Evolutionary conservation across 768 basidiomycete species (phyloP).

Genomic region (Sutorius australiensis): DNA sequence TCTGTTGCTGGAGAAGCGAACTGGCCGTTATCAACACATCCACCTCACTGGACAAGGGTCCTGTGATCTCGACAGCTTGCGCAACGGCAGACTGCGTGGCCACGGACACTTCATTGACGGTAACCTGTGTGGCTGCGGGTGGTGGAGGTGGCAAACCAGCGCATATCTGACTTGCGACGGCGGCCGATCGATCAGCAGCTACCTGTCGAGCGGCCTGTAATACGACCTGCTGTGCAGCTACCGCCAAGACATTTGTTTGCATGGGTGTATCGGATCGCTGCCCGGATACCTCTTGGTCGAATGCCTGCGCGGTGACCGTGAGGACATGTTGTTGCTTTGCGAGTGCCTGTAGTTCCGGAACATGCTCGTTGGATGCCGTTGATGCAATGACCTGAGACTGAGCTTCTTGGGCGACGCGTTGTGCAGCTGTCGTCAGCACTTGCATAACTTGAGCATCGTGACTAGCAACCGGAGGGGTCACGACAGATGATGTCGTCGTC

Average conservation of each 20-base stretch:
- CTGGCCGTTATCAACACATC: slow-evolving; percentile 75
- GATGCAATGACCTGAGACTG: slow-evolving; percentile 62
- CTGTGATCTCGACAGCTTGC: slow-evolving; percentile 74
- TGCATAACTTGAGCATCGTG: slow-evolving; percentile 72
- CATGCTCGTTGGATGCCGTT: slow-evolving; percentile 42
- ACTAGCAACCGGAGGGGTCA: slow-evolving; percentile 35
- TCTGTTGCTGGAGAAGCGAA: slow-evolving; percentile 47
- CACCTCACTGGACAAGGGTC: slow-evolving; percentile 69
- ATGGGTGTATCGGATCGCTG: slow-evolving; percentile 44
- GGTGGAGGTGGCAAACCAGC: slow-evolving; percentile 37
- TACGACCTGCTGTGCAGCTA: slow-evolving; percentile 78
- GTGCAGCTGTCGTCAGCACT: slow-evolving; percentile 72
- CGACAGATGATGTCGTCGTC: slow-evolving; percentile 22
- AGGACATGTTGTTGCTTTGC: slow-evolving; percentile 81
- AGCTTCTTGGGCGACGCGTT: slow-evolving; percentile 71
- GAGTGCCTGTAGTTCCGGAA: slow-evolving; percentile 57
- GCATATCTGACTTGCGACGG: slow-evolving; percentile 37
- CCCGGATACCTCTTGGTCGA: slow-evolving; percentile 65
- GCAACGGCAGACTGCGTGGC: slow-evolving; percentile 77
- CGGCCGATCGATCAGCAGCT: slow-evolving; percentile 48
- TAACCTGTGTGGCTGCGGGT: slow-evolving; percentile 39
- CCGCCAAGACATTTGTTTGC: slow-evolving; percentile 56
- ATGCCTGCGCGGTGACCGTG: slow-evolving; percentile 65
- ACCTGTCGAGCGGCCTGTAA: slow-evolving; percentile 68
- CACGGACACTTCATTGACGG: slow-evolving; percentile 54